Evolutionary conservation across 306 rosid species (phyloP).

Genomic region (Gynostemma pentaphyllum): DNA sequence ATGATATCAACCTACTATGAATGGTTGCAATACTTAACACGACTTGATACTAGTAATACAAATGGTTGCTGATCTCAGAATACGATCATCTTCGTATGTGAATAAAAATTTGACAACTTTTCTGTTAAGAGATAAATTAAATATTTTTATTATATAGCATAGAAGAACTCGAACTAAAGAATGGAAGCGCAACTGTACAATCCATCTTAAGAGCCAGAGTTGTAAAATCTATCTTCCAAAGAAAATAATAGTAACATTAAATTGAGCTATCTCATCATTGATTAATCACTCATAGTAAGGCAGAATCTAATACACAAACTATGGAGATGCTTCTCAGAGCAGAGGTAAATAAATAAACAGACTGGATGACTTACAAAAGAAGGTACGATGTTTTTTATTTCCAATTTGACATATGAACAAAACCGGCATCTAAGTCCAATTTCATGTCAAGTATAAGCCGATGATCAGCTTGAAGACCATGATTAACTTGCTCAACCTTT

Average conservation of each 20-base stretch:
- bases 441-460: constrained; percentile 27
- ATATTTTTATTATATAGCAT: neutral
- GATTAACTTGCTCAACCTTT: constrained; percentile 6
- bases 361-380: constrained; percentile 40
- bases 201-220: neutral
- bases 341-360: neutral
- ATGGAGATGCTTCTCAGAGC: neutral
- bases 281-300: neutral
- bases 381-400: constrained; percentile 32
- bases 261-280: neutral
- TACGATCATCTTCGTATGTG: neutral
- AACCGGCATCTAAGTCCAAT: constrained; percentile 32
- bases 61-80: neutral
- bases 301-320: neutral
- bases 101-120: neutral
- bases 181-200: neutral
- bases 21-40: neutral
- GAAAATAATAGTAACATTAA: neutral
- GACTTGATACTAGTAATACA: neutral
- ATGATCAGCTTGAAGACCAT: constrained; percentile 39
- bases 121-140: neutral
- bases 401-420: constrained; percentile 29
- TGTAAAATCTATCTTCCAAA: neutral
- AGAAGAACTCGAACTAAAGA: neutral
- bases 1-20: neutral